Base-by-base conservation (phyloP, 1,284 basidiomycete genomes). In the Puccinia novopanici region DNA sequence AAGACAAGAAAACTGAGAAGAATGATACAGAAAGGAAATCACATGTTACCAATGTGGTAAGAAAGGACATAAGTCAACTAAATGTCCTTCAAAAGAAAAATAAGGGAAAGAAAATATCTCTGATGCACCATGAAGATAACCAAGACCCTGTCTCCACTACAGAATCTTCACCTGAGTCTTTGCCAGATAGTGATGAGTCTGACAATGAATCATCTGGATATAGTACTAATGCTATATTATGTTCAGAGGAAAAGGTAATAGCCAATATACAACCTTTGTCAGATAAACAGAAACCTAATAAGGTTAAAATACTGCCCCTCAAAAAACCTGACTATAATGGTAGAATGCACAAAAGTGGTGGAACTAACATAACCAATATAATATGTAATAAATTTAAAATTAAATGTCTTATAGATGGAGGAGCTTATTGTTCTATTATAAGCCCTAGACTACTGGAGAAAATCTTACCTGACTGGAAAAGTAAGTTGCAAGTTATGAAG, bases 341-440 rank as follows among this genome's bases (percentile, higher is more conserved):
- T 8, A 65, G 9, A 40, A 65, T 65, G 61, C 61, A 65, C 15
- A 22, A 37, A 17, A 6, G 6, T 22, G 40, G 61, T 22, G 61
- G 61, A n/a, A 65, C 34, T 3, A 65, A 65, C 40, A 65, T 65
- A 8, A 65, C 61, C 10, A 42, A 65, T 42, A 22, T 65, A 40
- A 65, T 42, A 22, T 65, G 34, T 42, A 71, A 71, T 40, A 71
- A 71, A 13, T 30, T 40, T 22, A 71, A 50, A 22, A 19, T 55
- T 19, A 48, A 74, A 55, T 42, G 45, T 42, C 54, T 74, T 0
- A 13, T 74, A 30, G 72, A 74, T 57, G 57, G 72, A 24, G 57
- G 72, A 57, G 72, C 72, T 13, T 55, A 15, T 15, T 54, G 52
- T 9, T 74, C n/a, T n/a, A n/a, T n/a, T n/a, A n/a, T n/a, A n/a